A percentile compares a stretch with the other conserved stretches of the same genome.
phyloP scores from a whole-genome alignment of 2,329 filamentous ascomycete genomes.

The Aspergillus sp. region DNA sequence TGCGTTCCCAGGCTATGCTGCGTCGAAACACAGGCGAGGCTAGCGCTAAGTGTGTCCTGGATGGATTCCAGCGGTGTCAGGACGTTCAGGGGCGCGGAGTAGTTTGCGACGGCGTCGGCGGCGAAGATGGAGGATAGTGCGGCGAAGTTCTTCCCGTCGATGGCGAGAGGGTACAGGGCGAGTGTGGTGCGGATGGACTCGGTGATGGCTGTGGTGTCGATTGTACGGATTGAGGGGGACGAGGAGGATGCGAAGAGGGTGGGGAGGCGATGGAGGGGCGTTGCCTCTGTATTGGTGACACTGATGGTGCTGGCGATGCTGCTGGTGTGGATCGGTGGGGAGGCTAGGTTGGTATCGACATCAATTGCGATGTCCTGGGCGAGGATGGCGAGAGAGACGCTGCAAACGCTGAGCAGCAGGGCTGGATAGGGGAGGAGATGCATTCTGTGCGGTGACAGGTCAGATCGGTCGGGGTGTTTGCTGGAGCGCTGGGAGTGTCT shows the following conservation, averaged over 20 bases:
- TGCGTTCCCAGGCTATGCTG: conserved; percentile 17
- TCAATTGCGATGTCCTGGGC: too few species aligned
- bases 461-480: too few species aligned
- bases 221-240: not conserved
- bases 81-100: conserved; percentile 18
- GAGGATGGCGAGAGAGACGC: too few species aligned
- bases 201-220: not conserved
- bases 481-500: too few species aligned
- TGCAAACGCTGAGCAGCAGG: too few species aligned
- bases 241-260: not conserved
- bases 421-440: too few species aligned
- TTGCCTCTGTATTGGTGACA: too few species aligned
- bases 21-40: conserved; percentile 15
- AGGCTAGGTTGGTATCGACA: too few species aligned
- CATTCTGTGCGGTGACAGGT: too few species aligned
- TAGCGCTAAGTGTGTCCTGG: conserved; percentile 9
- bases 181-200: conserved; percentile 2
- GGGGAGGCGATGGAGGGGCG: too few species aligned
- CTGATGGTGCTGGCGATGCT: too few species aligned
- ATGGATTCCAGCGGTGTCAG: conserved; percentile 8
- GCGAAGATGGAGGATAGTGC: conserved; percentile 12
- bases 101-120: conserved; percentile 15
- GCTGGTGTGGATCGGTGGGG: too few species aligned
- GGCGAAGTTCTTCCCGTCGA: conserved; percentile 8
- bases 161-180: not conserved